These are phyloP conservation scores for Reticulascus tulasneorum DNA, from an alignment of 2,329 filamentous ascomycete species.

Conservation along the genomic window DNA sequence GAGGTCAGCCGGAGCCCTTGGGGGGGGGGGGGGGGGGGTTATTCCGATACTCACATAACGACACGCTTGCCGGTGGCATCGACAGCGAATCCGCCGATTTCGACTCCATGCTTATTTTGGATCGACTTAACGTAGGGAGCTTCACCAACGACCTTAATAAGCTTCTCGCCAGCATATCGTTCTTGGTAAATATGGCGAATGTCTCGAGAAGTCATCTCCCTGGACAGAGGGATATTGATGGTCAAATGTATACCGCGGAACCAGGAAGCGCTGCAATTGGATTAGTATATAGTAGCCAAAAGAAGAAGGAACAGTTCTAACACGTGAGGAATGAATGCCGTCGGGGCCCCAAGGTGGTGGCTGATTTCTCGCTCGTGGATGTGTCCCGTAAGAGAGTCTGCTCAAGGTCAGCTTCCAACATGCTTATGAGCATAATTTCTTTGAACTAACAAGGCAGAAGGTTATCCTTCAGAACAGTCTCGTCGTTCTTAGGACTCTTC, in stretches of 20 bases:
- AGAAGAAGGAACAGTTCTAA: neutral
- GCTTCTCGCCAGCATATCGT: constrained; percentile 89
- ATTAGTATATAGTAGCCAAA: neutral
- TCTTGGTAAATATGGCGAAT: constrained; percentile 95
- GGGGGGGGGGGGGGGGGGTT: too few relatives aligned
- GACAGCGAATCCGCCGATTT: constrained; percentile 95
- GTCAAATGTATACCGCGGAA: constrained; percentile 94
- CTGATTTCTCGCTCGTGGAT: constrained; percentile 93
- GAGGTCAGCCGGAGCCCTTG: constrained; percentile 8
- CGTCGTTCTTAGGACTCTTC: constrained; percentile 89
- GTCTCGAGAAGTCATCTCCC: constrained; percentile 85
- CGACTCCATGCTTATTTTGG: constrained; percentile 78
- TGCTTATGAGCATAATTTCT: neutral
- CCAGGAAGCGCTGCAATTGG: constrained; percentile 66
- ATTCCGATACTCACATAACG: constrained; percentile 53
- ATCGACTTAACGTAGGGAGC: constrained; percentile 80
- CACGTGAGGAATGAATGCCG: constrained; percentile 90
- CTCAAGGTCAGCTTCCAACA: neutral
- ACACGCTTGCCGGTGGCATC: constrained; percentile 85
- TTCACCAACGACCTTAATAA: constrained; percentile 89
- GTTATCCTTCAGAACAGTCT: constrained; percentile 78
- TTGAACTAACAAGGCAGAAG: constrained; percentile 72
- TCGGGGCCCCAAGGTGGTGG: constrained; percentile 65
- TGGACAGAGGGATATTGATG: constrained; percentile 81
- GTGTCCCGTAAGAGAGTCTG: constrained; percentile 84